Base-by-base conservation (phyloP, 2,329 filamentous ascomycete genomes). In the Fusarium nurragi region DNA sequence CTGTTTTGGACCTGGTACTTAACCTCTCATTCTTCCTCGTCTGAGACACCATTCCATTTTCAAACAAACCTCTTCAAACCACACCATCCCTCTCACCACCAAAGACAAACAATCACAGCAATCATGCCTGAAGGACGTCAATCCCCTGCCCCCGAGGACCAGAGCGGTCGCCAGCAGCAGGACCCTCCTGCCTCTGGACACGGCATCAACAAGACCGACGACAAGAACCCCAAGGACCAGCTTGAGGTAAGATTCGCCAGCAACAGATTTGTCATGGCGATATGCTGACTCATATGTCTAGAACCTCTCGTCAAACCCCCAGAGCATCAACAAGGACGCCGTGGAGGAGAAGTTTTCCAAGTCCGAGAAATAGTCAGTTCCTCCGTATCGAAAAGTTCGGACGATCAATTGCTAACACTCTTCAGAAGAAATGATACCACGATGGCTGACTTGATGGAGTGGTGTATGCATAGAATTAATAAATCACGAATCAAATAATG, bases 61-160 rank as follows among this genome's bases (percentile, higher is more conserved):
- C 26, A 55, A 59, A 21, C 19, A 57, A 41, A 28, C 25, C 19
- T 7, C 21, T 43, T 16, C 19, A 57, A 41, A 28, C 25, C 19
- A 9, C 21, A 46, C 32, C 16, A 38, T 11, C 28, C 19, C 37
- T 44, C 36, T 46, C 37, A 32, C 21, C n/a, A 58, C 43, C 44
- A 30, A 45, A 48, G 46, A 60, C 26, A 19, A 47, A 59, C 39
- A 34, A n/a, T 16, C 65, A 76, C 66, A 72, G 70, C 66, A 61
- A 88, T 66, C 73, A 92, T 93, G 90, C 88, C 90, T 73, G 78
- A 85, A 78, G 90, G 91, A 76, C 88, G 89, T 74, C 86, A 97
- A 79, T 97, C 93, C 28, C 93, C 93, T 63, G 80, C 88, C 49
- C 91, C 91, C 25, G 88, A 91, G 80, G 75, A 77, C 68, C 91